Base-by-base conservation (phyloP, 257 asterid genomes). In the Lavandula angustifolia region DNA sequence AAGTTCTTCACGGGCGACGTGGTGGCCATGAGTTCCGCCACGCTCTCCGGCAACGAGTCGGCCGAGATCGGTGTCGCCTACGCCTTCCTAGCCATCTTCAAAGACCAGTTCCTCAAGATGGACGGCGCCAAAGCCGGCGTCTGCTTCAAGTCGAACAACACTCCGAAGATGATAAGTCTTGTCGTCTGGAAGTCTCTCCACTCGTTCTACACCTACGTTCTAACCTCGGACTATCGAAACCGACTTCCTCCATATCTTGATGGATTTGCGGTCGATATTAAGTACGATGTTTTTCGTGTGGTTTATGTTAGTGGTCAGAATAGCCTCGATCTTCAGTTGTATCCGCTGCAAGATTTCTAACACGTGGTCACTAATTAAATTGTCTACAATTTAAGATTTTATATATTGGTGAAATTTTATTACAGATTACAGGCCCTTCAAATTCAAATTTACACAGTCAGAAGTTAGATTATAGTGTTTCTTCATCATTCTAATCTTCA, bases 241-340 rank as follows among this genome's bases (percentile, higher is more conserved):
- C 60, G 75, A 2, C 32, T 79, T 64, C 71, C 75, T 48, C 86
- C 85, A 1, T 84, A 73, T 48, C 73, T 87, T 22, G 87, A 77
- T 47, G 87, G 78, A 0, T 52, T 69, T 7, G 68, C 78, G 4
- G 63, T 82, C 3, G 78, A 87, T 8, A 22, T 82, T 0, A 87
- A 79, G 72, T 87, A 87, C 76, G 92, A 87, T 72, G 70, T 87
- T 4, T 87, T 87, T 56, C 70, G 79, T 18, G 95, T 87, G 0
- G 80, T 64, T 4, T 82, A 56, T 52, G 89, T 82, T 0, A 82
- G 87, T 56, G 79, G 78, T 10, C 73, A 76, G 1, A 54, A 66
- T 62, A 55, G 9, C 29, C 37, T 73, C 16, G 66, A 59, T 47
- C 33, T 52, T n/a, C 69, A n/a, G 17, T 40, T 59, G 7, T 62